Evolutionary conservation across 306 rosid genomes (phyloP).

Genomic region (Prunus kanzakura): DNA sequence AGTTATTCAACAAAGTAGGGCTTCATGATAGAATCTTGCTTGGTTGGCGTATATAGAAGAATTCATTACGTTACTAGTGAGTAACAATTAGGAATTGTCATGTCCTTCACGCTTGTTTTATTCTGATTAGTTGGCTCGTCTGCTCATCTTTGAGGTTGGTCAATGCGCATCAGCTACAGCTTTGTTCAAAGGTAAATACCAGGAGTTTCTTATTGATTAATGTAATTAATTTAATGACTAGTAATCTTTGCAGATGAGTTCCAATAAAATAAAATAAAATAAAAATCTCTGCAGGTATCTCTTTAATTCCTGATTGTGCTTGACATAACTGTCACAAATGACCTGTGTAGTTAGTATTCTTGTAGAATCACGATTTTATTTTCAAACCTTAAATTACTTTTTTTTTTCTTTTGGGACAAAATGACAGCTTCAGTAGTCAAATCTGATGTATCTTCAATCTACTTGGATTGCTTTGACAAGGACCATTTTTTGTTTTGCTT

Average conservation of each 20-base stretch:
- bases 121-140: slow-evolving; percentile 19
- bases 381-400: background rate
- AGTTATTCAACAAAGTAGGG: slow-evolving; percentile 48
- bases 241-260: background rate
- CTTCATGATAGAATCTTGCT: slow-evolving; percentile 25
- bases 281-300: background rate
- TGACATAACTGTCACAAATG: slow-evolving; percentile 1
- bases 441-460: background rate
- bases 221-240: slow-evolving; percentile 5
- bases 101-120: slow-evolving; percentile 14
- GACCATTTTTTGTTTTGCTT: background rate
- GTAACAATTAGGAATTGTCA: slow-evolving; percentile 13
- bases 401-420: background rate
- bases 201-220: background rate
- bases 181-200: slow-evolving; percentile 39
- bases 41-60: slow-evolving; percentile 20
- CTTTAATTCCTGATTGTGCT: background rate
- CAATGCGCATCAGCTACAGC: slow-evolving; percentile 21
- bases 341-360: background rate
- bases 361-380: background rate
- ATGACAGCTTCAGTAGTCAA: background rate
- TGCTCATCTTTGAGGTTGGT: slow-evolving; percentile 26
- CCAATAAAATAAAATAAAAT: background rate
- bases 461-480: background rate
- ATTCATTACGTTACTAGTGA: slow-evolving; percentile 7